Evolutionary conservation across 768 basidiomycete species (phyloP).

Genomic region (Chiua virens): DNA sequence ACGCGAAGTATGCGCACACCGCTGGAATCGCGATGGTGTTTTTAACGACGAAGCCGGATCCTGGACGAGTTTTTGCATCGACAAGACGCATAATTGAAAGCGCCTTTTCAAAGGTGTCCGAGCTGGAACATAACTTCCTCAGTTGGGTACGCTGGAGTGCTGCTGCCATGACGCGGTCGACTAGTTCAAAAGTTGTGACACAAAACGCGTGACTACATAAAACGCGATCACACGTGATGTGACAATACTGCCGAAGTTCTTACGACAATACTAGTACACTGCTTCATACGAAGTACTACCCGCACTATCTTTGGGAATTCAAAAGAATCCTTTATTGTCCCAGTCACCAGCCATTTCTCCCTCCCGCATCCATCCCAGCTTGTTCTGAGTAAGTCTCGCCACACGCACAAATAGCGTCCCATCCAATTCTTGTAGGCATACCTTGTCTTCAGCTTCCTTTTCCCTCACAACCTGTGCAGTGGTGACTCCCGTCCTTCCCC

Average conservation of each 20-base stretch:
- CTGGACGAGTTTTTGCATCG: constrained; percentile 24
- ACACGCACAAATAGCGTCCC: constrained; percentile 64
- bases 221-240: constrained; percentile 5
- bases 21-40: constrained; percentile 24
- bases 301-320: background rate
- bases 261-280: no score
- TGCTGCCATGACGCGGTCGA: constrained; percentile 12
- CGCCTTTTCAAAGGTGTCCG: constrained; percentile 25
- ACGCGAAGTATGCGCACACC: constrained; percentile 33
- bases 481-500: constrained; percentile 15
- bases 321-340: constrained; percentile 22
- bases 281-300: no score
- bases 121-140: constrained; percentile 17
- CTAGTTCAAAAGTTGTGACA: background rate
- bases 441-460: constrained; percentile 25
- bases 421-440: constrained; percentile 40
- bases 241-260: no score
- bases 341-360: constrained; percentile 29
- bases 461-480: constrained; percentile 18
- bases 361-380: constrained; percentile 41
- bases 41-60: constrained; percentile 29
- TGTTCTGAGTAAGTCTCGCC: constrained; percentile 50
- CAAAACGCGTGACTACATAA: background rate
- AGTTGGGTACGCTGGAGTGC: constrained; percentile 21
- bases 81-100: constrained; percentile 22